Evolutionary conservation across 1,284 basidiomycete species (phyloP), one percentile per base, ranked within the genome.

Genomic region (Pseudozyma thailandica): DNA sequence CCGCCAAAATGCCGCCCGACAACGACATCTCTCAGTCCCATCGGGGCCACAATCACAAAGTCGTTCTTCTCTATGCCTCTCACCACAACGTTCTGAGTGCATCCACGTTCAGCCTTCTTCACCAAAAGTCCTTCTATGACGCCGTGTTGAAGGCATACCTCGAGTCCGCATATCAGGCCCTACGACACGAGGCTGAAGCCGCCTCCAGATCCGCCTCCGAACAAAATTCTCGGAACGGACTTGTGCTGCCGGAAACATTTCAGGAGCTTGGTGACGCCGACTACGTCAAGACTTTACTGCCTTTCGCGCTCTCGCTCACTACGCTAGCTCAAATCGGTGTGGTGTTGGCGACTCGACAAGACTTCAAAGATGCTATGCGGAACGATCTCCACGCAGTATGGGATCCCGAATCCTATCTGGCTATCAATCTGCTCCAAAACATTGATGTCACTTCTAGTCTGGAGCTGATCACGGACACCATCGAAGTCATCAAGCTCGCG

Each of bases 331-430:
- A 62, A 23, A 15, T 63, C 18, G 59, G 31, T 4, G 35, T 56
- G 18, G 59, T 57, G 25, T 47, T 66, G 13, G 41, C 46, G 20
- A 33, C 51, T 2, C 44, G 52, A 28, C 31, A 52, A 23, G 63
- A 66, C 44, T 46, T 55, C 50, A 51, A 45, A 10, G 45, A 63
- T 41, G 63, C 63, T 35, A 55, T 66, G 63, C 45, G 42, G 43
- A 41, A 35, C 46, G 48, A 59, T 23, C 47, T 66, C 46, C 55
- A 54, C 4, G 62, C 69, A 2, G 30, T 63, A 21, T 66, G 62
- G 61, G 68, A 71, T 49, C 61, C 53, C 33, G 68, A 71, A 25
- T 64, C 68, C 5, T 47, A 26, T 25, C 33, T 71, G 41, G 25
- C 68, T 3, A 27, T 54, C 3, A 27, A 48, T 10, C 21, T 71